These are phyloP conservation scores for Phaeosphaeria sp. DNA, from an alignment of 2,329 filamentous ascomycete species.

Conservation along the genomic window DNA sequence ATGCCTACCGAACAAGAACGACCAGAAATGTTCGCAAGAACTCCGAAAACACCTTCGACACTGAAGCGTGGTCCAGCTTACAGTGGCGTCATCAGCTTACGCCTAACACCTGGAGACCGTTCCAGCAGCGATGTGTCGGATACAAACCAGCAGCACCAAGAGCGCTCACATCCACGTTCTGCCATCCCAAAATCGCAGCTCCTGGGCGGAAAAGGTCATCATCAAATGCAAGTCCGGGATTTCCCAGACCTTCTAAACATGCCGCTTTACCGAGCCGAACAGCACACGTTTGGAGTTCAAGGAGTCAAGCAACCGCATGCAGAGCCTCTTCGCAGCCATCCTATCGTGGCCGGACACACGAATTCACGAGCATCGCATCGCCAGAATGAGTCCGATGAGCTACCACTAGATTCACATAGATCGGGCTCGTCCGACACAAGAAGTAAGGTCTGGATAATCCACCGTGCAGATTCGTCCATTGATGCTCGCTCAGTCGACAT, in stretches of 20 bases:
- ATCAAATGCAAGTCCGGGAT: neutral
- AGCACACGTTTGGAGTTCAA: neutral
- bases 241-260: neutral
- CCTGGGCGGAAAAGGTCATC: no score
- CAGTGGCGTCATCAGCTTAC: neutral
- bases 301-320: neutral
- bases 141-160: neutral
- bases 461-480: neutral
- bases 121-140: neutral
- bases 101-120: neutral
- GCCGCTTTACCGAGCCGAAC: neutral
- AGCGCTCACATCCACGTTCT: neutral
- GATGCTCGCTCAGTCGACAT: neutral
- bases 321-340: neutral
- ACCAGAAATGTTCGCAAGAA: neutral
- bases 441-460: neutral
- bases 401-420: neutral
- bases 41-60: neutral
- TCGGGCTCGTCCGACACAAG: neutral
- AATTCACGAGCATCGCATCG: neutral
- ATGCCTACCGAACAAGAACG: constrained; percentile 1
- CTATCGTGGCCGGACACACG: neutral
- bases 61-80: neutral
- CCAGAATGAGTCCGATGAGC: neutral
- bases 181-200: neutral